Percentiles rank a stretch among this genome's conserved stretches.
Conservation (phyloP, 768 basidiomycete species). For the Termitomyces sp. region DNA sequence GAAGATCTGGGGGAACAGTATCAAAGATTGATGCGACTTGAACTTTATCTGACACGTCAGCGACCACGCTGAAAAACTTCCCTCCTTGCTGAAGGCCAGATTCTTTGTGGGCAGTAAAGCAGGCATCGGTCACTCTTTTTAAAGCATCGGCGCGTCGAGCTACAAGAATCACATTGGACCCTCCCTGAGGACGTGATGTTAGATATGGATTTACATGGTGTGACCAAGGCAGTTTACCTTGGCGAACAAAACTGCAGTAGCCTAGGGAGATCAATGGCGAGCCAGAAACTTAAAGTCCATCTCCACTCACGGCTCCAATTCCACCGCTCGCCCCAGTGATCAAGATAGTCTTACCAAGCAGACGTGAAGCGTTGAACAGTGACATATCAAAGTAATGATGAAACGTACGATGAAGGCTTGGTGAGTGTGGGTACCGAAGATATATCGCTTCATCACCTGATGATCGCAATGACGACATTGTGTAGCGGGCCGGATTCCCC, state of each 20-base stretch:
- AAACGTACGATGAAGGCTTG: not conserved
- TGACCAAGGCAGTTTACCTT: slow-evolving; percentile 42
- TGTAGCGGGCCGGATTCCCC: too few species aligned
- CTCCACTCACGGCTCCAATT: slow-evolving; percentile 73
- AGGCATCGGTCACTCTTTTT: slow-evolving; percentile 61
- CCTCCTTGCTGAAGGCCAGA: slow-evolving; percentile 74
- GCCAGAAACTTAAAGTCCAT: not conserved
- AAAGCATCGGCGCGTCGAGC: slow-evolving; percentile 76
- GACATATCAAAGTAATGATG: slow-evolving; percentile 42
- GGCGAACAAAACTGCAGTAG: slow-evolving; percentile 84
- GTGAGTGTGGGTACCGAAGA: not conserved
- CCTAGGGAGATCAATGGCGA: slow-evolving; percentile 33
- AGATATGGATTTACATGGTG: not conserved
- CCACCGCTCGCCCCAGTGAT: slow-evolving; percentile 89
- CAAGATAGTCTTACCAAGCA: slow-evolving; percentile 82
- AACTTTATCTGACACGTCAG: slow-evolving; percentile 76
- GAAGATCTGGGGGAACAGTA: slow-evolving; percentile 64
- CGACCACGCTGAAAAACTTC: slow-evolving; percentile 60
- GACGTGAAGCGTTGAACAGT: slow-evolving; percentile 72
- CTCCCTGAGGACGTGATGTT: slow-evolving; percentile 43
- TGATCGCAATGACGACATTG: slow-evolving; percentile 1
- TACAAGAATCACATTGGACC: slow-evolving; percentile 81
- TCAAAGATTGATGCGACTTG: slow-evolving; percentile 68
- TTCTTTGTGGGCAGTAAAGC: slow-evolving; percentile 63
- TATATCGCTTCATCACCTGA: slow-evolving; percentile 1